phyloP scores from a whole-genome alignment of 2,329 filamentous ascomycete genomes.

The Fusarium bactridioides region DNA sequence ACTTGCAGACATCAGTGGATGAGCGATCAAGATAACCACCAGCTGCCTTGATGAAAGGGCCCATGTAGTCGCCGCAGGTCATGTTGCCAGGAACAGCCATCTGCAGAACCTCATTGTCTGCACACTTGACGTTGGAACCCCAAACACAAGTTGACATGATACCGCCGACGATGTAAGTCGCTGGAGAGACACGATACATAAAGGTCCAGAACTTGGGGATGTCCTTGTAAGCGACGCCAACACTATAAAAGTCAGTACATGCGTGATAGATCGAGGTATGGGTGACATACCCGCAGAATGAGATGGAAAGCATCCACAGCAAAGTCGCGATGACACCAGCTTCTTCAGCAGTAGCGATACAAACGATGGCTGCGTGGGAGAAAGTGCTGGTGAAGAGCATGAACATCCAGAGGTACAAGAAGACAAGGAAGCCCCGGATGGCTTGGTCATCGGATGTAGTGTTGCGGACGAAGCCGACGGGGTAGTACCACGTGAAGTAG shows the following conservation, averaged over 20 bases:
- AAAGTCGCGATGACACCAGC: slow-evolving; percentile 51
- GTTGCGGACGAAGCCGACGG: slow-evolving; percentile 40
- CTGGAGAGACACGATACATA: slow-evolving; percentile 73
- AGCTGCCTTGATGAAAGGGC: slow-evolving; percentile 49
- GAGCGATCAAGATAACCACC: slow-evolving; percentile 57
- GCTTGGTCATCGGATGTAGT: slow-evolving; percentile 32
- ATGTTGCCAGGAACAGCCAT: slow-evolving; percentile 61
- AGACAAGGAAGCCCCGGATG: slow-evolving; percentile 38
- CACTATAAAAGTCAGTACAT: slow-evolving; percentile 50
- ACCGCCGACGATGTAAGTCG: slow-evolving; percentile 72
- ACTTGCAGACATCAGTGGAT: slow-evolving; percentile 55
- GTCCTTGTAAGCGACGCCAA: slow-evolving; percentile 63
- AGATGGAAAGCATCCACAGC: slow-evolving; percentile 39
- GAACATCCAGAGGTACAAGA: slow-evolving; percentile 38
- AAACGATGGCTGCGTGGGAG: slow-evolving; percentile 37
- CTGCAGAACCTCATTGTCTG: slow-evolving; percentile 56
- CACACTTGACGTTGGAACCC: slow-evolving; percentile 34
- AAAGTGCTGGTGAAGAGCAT: slow-evolving; percentile 41
- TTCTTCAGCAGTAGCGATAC: slow-evolving; percentile 33
- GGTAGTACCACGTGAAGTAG: slow-evolving; percentile 43
- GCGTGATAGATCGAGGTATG: slow-evolving; percentile 17
- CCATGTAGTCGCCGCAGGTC: slow-evolving; percentile 62
- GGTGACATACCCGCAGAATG: slow-evolving; percentile 44
- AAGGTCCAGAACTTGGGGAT: slow-evolving; percentile 76
- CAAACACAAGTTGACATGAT: slow-evolving; percentile 54